Percentiles rank a stretch among this genome's conserved stretches.
phyloP scores from a whole-genome alignment of 2,329 filamentous ascomycete species.

The Geosmithia putterillii region DNA sequence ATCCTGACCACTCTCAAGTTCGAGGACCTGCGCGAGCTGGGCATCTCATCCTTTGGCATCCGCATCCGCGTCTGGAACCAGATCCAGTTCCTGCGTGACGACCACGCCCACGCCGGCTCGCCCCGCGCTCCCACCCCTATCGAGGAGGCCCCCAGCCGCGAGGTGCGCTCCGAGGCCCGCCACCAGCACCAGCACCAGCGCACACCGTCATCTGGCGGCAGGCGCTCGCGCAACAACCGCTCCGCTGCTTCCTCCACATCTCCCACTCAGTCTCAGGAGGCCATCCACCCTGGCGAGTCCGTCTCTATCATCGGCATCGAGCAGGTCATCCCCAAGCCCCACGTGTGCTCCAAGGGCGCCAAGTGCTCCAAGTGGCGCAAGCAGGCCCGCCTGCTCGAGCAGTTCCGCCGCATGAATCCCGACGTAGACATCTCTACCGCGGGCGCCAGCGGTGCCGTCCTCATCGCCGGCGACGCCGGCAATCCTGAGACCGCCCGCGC shows the following conservation, averaged over 20 bases:
- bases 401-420: slow-evolving; percentile 65
- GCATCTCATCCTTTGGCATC: slow-evolving; percentile 71
- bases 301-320: slow-evolving; percentile 89
- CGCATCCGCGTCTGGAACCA: slow-evolving; percentile 71
- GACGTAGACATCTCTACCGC: slow-evolving; percentile 39
- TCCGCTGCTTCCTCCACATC: slow-evolving; percentile 26
- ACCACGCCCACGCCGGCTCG: slow-evolving; percentile 31
- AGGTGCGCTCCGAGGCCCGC: slow-evolving; percentile 32
- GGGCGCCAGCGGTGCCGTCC: slow-evolving; percentile 49
- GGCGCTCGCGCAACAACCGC: slow-evolving; percentile 23
- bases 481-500: slow-evolving; percentile 55
- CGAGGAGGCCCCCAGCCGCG: slow-evolving; percentile 43
- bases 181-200: slow-evolving; percentile 19
- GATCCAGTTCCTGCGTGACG: slow-evolving; percentile 56
- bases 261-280: neutral
- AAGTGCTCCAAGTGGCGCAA: slow-evolving; percentile 73
- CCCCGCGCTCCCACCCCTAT: slow-evolving; percentile 46
- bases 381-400: slow-evolving; percentile 65
- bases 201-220: slow-evolving; percentile 24
- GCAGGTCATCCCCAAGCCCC: slow-evolving; percentile 73
- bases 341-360: slow-evolving; percentile 77
- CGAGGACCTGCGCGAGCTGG: slow-evolving; percentile 72
- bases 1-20: slow-evolving; percentile 87
- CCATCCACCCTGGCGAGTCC: slow-evolving; percentile 66
- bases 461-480: slow-evolving; percentile 68